phyloP scores from a whole-genome alignment of 768 basidiomycete species.

The Lyophyllum shimeji region DNA sequence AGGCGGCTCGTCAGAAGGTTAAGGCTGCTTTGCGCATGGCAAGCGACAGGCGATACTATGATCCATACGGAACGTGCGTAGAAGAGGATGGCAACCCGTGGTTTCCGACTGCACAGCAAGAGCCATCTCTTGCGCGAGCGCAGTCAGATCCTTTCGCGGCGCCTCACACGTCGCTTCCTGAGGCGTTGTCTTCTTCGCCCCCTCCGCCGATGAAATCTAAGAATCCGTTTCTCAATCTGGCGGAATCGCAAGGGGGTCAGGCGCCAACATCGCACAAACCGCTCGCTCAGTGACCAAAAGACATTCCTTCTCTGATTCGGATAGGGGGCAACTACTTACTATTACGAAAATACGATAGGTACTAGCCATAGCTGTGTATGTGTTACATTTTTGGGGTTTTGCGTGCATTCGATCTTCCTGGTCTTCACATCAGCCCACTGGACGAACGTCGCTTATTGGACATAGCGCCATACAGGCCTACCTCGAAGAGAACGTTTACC shows the following conservation, averaged over 20 bases:
- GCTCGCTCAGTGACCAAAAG: background rate
- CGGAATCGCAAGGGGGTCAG: background rate
- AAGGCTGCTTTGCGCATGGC: too few species aligned
- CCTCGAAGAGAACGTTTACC: too few species aligned
- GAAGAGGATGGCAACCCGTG: too few species aligned
- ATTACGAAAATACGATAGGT: background rate
- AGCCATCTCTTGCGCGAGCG: background rate
- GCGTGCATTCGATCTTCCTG: too few species aligned
- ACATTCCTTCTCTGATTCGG: background rate
- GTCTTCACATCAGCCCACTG: too few species aligned
- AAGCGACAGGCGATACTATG: too few species aligned
- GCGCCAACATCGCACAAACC: background rate
- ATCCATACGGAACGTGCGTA: too few species aligned
- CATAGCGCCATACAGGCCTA: too few species aligned
- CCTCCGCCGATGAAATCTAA: background rate
- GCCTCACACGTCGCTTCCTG: background rate
- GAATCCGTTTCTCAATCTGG: background rate
- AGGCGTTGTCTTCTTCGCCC: background rate
- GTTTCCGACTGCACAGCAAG: background rate
- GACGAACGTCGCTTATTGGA: too few species aligned
- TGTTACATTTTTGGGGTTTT: too few species aligned
- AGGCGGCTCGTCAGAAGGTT: too few species aligned
- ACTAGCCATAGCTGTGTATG: too few species aligned
- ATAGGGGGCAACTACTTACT: background rate
- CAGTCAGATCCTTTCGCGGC: background rate